A percentile compares a stretch with the other conserved stretches of the same genome.
Conservation (phyloP, 2,329 filamentous ascomycete species). For the Mariannaea sp. region DNA sequence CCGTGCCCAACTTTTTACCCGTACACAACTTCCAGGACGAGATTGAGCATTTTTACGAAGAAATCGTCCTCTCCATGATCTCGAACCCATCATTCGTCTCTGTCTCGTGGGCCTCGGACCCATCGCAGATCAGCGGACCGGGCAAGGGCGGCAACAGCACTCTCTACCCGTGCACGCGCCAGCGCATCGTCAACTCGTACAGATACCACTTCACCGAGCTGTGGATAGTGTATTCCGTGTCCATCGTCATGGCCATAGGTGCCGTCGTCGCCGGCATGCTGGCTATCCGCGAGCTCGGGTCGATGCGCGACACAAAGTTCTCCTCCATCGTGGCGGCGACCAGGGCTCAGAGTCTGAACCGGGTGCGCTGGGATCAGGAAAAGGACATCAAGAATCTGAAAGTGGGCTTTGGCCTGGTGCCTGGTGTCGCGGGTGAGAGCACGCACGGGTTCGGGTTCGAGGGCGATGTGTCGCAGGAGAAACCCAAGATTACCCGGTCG, state of each 20-base stretch:
- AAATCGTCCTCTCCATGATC: slow-evolving; percentile 33
- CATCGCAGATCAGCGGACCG: slow-evolving; percentile 21
- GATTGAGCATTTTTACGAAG: slow-evolving; percentile 35
- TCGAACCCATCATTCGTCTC: slow-evolving; percentile 34
- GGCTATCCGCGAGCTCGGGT: slow-evolving; percentile 32
- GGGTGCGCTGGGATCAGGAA: slow-evolving; percentile 31
- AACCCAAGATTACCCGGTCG: slow-evolving; percentile 26
- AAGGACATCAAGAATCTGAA: slow-evolving; percentile 26
- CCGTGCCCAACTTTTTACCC: slow-evolving; percentile 31
- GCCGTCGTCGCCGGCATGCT: slow-evolving; percentile 29
- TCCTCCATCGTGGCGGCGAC: slow-evolving; percentile 35
- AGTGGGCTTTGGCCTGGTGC: slow-evolving; percentile 33
- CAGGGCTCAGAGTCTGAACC: slow-evolving; percentile 32
- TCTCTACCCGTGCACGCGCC: slow-evolving; percentile 25
- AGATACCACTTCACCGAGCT: slow-evolving; percentile 30
- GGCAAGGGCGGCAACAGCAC: slow-evolving; percentile 12
- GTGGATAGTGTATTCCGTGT: slow-evolving; percentile 32
- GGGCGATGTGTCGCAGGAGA: slow-evolving; percentile 35
- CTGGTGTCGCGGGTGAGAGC: slow-evolving; percentile 27
- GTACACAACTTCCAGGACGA: slow-evolving; percentile 24
- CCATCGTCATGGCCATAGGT: slow-evolving; percentile 30
- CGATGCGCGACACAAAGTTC: slow-evolving; percentile 34
- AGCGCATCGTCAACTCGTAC: slow-evolving; percentile 29
- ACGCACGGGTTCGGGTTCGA: slow-evolving; percentile 34
- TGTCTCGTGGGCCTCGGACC: slow-evolving; percentile 33